Evolutionary conservation across 441 rosid genomes (phyloP).

Genomic region (Aquilaria agallochum): DNA sequence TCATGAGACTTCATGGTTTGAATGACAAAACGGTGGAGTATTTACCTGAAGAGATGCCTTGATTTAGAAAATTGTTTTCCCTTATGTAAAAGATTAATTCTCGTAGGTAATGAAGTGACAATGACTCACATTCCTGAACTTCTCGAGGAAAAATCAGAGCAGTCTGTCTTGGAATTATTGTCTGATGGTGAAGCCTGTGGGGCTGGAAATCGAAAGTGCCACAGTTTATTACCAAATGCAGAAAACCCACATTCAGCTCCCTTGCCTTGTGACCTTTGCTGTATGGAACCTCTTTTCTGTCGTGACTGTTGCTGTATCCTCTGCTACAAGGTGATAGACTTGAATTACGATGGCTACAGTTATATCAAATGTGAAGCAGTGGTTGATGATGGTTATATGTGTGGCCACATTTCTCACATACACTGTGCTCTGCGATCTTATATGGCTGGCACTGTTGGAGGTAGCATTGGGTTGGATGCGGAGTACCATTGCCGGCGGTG

Average conservation of each 20-base stretch:
- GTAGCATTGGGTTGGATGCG: constrained; percentile 82
- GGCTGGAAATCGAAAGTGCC: constrained; percentile 69
- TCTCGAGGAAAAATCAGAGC: constrained; percentile 37
- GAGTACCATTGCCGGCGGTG: constrained; percentile 89
- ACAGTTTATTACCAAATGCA: constrained; percentile 32
- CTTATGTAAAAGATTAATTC: constrained; percentile 4
- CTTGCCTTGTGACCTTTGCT: constrained; percentile 83
- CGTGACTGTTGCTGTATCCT: constrained; percentile 84
- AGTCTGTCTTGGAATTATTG: constrained; percentile 23
- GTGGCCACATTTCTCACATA: constrained; percentile 87
- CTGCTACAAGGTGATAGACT: constrained; percentile 54
- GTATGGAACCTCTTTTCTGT: constrained; percentile 71
- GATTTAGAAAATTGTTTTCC: constrained; percentile 6
- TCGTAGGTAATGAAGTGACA: constrained; percentile 30
- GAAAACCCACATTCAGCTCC: constrained; percentile 25
- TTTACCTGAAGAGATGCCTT: not conserved
- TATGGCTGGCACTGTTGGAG: constrained; percentile 92
- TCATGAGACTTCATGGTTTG: not conserved
- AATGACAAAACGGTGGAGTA: not conserved
- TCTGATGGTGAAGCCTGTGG: constrained; percentile 48
- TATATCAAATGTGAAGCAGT: constrained; percentile 68
- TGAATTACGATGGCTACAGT: constrained; percentile 57
- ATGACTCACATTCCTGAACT: constrained; percentile 16
- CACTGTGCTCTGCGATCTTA: constrained; percentile 77
- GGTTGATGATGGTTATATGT: constrained; percentile 41